Base-by-base conservation (phyloP, 148 eudicot species). In the Limonium bicolor region DNA sequence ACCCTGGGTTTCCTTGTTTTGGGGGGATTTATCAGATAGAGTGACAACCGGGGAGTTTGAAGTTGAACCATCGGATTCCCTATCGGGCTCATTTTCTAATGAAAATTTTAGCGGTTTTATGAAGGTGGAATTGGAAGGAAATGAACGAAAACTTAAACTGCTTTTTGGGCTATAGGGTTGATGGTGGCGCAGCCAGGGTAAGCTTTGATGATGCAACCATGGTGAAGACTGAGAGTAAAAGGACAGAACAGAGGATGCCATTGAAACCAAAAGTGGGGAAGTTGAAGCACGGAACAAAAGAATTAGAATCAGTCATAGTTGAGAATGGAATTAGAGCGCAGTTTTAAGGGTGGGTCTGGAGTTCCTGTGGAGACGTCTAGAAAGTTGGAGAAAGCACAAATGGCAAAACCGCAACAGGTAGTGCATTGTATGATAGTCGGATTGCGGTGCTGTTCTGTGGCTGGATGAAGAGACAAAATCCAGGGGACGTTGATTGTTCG, bases 41-140 rank as follows among this genome's bases (percentile, higher is more conserved):
- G 66, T 72, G 7, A 61, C 56, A 4, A 65, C 53, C 30, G 67
- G 64, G 11, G 70, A 53, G 7, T 67, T 20, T 1, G 49, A 32
- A 15, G 50, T 46, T 11, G 69, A 36, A n/a, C n/a, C n/a, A n/a
- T n/a, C n/a, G 21, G 67, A 43, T 22, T 75, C 66, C 14, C 50
- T 39, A 49, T 59, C 55, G 31, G 62, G 44, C 45, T 74, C 80
- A 13, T 76, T 75, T 60, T 74, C 66, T 30, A 65, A 64, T 1
- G 51, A 59, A 31, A 69, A 67, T 7, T 59, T 48, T 20, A 65
- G 15, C 10, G 40, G 32, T 54, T 60, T 64, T 53, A 47, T 56
- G 38, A 59, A 14, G 31, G 54, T 67, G 55, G 58, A 48, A 26
- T 52, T 59, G 8, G 56, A 23, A 25, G 59, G 34, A 25, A 42